Percentiles rank a stretch among this genome's conserved stretches.
These are phyloP conservation scores for Phytophthora uliginosa DNA, from an alignment of 352 stramenopile genomes.

Conservation along the genomic window DNA sequence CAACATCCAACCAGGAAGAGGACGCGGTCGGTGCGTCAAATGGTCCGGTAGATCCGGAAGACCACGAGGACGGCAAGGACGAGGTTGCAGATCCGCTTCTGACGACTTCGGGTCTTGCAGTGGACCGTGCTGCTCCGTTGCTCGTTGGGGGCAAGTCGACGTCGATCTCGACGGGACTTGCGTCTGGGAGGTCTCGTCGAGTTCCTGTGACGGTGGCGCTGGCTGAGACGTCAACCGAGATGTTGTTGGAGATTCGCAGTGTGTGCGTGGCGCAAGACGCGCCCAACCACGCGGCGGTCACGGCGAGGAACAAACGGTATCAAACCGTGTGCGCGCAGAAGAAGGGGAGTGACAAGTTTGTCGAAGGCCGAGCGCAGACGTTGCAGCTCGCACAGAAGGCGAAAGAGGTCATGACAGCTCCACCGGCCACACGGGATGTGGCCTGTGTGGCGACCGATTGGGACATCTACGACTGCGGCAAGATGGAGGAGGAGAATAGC, in stretches of 20 bases:
- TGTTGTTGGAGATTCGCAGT: conserved; percentile 75
- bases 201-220: conserved; percentile 61
- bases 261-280: conserved; percentile 75
- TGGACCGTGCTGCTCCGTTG: background rate
- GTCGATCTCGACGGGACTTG: conserved; percentile 3
- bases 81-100: conserved; percentile 6
- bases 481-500: conserved; percentile 38
- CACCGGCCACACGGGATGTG: conserved; percentile 77
- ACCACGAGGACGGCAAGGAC: conserved; percentile 26
- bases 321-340: conserved; percentile 71
- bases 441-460: conserved; percentile 83
- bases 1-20: conserved; percentile 32
- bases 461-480: conserved; percentile 87
- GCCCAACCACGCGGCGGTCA: conserved; percentile 49
- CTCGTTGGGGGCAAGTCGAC: conserved; percentile 14
- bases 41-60: conserved; percentile 21
- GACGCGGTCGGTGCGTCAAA: conserved; percentile 6
- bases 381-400: conserved; percentile 82
- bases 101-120: background rate
- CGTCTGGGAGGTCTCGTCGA: conserved; percentile 17
- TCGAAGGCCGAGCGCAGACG: conserved; percentile 73
- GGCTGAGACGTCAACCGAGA: conserved; percentile 67
- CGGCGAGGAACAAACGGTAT: conserved; percentile 75
- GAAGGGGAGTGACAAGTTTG: conserved; percentile 84
- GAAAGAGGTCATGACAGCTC: conserved; percentile 88